A percentile compares a stretch with the other conserved stretches of the same genome.
phyloP scores from a whole-genome alignment of 441 rosid genomes.

The Corymbia calophylla region DNA sequence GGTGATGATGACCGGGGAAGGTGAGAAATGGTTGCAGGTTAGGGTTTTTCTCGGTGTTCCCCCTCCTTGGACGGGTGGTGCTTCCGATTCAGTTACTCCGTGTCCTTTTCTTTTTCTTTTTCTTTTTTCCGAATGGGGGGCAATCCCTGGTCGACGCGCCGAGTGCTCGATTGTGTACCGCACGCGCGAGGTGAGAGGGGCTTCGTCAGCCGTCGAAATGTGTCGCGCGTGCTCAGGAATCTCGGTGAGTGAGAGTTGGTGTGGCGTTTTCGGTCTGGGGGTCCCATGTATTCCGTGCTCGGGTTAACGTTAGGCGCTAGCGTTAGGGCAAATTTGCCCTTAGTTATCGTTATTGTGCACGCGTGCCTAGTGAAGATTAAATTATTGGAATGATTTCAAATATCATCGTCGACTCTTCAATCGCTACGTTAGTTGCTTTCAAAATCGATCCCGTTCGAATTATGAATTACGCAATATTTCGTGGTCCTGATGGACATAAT shows the following conservation, averaged over 20 bases:
- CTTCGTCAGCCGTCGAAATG: background rate
- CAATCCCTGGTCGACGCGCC: background rate
- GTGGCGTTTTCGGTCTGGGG: background rate
- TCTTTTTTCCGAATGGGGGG: too few relatives aligned
- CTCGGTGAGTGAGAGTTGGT: background rate
- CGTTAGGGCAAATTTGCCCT: background rate
- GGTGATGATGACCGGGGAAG: background rate
- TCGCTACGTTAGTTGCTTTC: background rate
- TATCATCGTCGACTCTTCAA: background rate
- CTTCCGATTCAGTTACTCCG: background rate
- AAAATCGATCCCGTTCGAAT: background rate
- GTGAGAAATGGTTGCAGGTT: background rate
- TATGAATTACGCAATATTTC: too few relatives aligned
- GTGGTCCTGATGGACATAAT: fast-evolving
- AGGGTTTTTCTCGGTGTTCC: background rate
- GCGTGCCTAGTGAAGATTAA: background rate
- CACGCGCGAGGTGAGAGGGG: background rate
- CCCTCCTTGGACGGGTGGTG: background rate
- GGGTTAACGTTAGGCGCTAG: background rate
- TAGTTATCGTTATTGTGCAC: background rate
- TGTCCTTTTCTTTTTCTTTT: too few relatives aligned
- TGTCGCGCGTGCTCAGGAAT: background rate
- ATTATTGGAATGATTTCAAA: background rate
- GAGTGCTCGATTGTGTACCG: background rate
- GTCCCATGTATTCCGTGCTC: background rate